These are phyloP conservation scores for Nothopassalora personata DNA, from an alignment of 2,329 filamentous ascomycete genomes.

Conservation along the genomic window DNA sequence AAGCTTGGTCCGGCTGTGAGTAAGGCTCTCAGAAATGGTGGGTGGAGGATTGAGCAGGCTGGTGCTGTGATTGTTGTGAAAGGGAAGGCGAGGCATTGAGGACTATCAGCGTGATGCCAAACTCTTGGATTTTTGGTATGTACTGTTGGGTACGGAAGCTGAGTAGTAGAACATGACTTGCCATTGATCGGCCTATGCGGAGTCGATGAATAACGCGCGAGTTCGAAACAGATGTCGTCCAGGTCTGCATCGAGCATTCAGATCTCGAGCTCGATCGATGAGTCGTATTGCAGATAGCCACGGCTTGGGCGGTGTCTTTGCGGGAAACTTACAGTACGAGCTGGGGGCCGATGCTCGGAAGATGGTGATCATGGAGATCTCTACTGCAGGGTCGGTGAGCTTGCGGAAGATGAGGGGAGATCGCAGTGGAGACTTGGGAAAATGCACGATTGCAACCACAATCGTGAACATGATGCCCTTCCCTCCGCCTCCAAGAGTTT, in stretches of 20 bases:
- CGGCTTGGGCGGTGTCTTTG: too few relatives aligned
- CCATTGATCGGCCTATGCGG: too few relatives aligned
- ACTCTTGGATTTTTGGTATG: too few relatives aligned
- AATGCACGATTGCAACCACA: background rate
- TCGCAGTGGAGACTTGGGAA: background rate
- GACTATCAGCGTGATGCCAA: too few relatives aligned
- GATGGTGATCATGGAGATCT: background rate
- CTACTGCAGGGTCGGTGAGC: background rate
- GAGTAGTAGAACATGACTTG: too few relatives aligned
- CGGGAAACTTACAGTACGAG: background rate
- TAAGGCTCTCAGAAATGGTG: constrained; percentile 66
- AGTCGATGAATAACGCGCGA: too few relatives aligned
- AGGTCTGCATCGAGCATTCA: too few relatives aligned
- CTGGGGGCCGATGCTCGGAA: background rate
- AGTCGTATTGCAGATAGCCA: too few relatives aligned
- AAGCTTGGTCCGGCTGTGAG: constrained; percentile 75
- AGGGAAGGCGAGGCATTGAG: constrained; percentile 41
- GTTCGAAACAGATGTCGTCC: too few relatives aligned
- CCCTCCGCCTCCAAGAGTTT: background rate
- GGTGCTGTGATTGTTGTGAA: constrained; percentile 66
- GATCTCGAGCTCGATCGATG: too few relatives aligned
- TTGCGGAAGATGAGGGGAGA: background rate
- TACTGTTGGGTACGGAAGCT: too few relatives aligned
- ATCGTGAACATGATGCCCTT: background rate
- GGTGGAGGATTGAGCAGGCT: constrained; percentile 74